A percentile compares a stretch with the other conserved stretches of the same genome.
phyloP scores from a whole-genome alignment of 306 rosid genomes.

The Geum urbanum region DNA sequence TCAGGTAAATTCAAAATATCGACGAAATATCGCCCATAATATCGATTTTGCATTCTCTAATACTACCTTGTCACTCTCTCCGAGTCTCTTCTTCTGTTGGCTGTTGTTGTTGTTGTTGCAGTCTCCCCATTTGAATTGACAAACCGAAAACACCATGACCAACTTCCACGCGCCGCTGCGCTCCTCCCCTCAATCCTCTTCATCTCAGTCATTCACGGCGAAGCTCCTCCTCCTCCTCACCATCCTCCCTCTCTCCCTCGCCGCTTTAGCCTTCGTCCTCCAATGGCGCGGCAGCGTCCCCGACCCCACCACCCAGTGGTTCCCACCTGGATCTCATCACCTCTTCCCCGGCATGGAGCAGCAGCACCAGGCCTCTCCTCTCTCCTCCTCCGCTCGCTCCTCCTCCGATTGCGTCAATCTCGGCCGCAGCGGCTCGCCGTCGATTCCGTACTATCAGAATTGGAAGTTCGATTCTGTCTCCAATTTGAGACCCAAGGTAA shows the following conservation, averaged over 20 bases:
- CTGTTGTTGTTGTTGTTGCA: background rate
- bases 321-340: slow-evolving; percentile 70
- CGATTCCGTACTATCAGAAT: slow-evolving; percentile 69
- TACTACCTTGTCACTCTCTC: no score
- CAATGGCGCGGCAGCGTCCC: slow-evolving; percentile 98
- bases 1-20: no score
- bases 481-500: slow-evolving; percentile 79
- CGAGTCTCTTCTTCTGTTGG: no score
- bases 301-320: slow-evolving; percentile 70
- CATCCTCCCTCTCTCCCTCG: slow-evolving; percentile 80
- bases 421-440: slow-evolving; percentile 59
- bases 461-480: slow-evolving; percentile 72
- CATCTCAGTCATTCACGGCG: slow-evolving; percentile 50
- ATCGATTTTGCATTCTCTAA: no score
- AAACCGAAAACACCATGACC: slow-evolving; percentile 31
- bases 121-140: background rate
- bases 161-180: slow-evolving; percentile 68
- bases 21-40: no score
- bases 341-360: slow-evolving; percentile 94
- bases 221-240: slow-evolving; percentile 81
- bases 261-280: slow-evolving; percentile 78
- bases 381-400: slow-evolving; percentile 57
- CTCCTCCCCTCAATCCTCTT: slow-evolving; percentile 30
- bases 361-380: slow-evolving; percentile 40
- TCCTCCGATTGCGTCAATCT: slow-evolving; percentile 61